Conservation (phyloP, 352 stramenopile genomes). For the Pythium oligandrum region DNA sequence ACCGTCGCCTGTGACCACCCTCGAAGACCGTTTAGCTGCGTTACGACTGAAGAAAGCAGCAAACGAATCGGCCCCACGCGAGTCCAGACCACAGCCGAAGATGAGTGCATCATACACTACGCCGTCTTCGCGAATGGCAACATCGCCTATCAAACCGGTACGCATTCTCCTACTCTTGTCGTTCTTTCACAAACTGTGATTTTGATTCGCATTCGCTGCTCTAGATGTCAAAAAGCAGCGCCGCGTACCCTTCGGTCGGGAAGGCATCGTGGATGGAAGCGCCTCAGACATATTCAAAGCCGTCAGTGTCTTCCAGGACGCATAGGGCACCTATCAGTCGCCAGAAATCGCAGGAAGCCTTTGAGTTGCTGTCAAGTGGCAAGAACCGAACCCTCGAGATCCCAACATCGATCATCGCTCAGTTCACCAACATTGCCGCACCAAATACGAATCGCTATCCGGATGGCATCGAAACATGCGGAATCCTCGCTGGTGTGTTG, state of each 20-base stretch:
- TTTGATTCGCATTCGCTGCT: background rate
- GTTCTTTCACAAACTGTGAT: no score
- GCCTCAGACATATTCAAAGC: background rate
- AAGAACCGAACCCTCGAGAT: conserved; percentile 68
- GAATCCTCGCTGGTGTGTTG: conserved; percentile 80
- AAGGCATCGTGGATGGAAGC: conserved; percentile 60
- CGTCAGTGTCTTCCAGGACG: background rate
- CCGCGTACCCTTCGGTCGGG: conserved; percentile 46
- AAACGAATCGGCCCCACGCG: background rate
- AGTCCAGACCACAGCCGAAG: background rate
- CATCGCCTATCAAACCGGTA: no score
- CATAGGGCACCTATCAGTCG: conserved; percentile 26
- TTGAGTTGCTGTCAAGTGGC: conserved; percentile 39
- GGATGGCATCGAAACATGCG: conserved; percentile 89
- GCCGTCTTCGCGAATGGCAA: no score
- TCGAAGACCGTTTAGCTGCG: conserved; percentile 50
- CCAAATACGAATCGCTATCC: conserved; percentile 68
- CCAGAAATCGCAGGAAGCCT: conserved; percentile 51
- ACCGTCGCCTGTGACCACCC: conserved; percentile 10
- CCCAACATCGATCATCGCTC: conserved; percentile 54
- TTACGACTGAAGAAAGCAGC: conserved; percentile 37
- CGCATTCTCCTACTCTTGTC: no score
- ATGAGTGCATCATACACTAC: background rate
- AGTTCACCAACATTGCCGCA: conserved; percentile 78
- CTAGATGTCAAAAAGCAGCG: conserved; percentile 7